Percentiles rank a stretch among this genome's conserved stretches.
These are phyloP conservation scores for Nakazawaea molendinolei DNA, from an alignment of 805 yeast genomes.

Conservation along the genomic window DNA sequence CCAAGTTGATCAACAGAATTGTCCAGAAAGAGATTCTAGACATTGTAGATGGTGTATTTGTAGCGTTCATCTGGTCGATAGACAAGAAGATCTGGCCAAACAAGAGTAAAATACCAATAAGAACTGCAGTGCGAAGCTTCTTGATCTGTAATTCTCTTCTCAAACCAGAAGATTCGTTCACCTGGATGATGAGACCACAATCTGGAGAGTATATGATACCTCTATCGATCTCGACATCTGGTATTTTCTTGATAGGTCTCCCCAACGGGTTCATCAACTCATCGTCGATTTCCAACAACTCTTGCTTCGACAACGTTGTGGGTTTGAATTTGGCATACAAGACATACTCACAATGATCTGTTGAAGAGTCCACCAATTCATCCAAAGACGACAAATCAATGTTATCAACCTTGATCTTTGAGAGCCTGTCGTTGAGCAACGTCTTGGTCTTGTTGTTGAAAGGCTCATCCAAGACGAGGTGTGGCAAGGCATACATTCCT, in stretches of 20 bases:
- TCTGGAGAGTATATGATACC: conserved; percentile 82
- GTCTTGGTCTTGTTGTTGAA: conserved; percentile 39
- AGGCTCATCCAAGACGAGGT: conserved; percentile 36
- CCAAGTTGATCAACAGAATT: conserved; percentile 52
- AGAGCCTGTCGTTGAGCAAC: conserved; percentile 36
- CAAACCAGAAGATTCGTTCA: conserved; percentile 42
- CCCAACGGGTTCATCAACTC: conserved; percentile 76
- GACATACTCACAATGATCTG: conserved; percentile 61
- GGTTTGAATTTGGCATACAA: conserved; percentile 62
- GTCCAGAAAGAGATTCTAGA: conserved; percentile 69
- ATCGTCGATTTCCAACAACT: conserved; percentile 58
- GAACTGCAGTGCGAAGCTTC: conserved; percentile 31
- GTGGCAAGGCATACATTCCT: conserved; percentile 57
- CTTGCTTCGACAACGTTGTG: conserved; percentile 44
- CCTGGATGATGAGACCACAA: conserved; percentile 57
- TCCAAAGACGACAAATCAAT: conserved; percentile 31
- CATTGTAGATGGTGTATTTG: conserved; percentile 75
- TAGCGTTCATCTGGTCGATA: conserved; percentile 61
- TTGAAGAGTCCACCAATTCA: conserved; percentile 24
- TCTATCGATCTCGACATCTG: conserved; percentile 44
- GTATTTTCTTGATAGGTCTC: conserved; percentile 58
- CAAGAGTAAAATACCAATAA: conserved; percentile 39
- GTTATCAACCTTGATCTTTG: conserved; percentile 36
- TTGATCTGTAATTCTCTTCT: conserved; percentile 41
- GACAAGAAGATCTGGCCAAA: conserved; percentile 49